Base-by-base conservation (phyloP, 805 yeast species). In the Blastobotrys attinorum region DNA sequence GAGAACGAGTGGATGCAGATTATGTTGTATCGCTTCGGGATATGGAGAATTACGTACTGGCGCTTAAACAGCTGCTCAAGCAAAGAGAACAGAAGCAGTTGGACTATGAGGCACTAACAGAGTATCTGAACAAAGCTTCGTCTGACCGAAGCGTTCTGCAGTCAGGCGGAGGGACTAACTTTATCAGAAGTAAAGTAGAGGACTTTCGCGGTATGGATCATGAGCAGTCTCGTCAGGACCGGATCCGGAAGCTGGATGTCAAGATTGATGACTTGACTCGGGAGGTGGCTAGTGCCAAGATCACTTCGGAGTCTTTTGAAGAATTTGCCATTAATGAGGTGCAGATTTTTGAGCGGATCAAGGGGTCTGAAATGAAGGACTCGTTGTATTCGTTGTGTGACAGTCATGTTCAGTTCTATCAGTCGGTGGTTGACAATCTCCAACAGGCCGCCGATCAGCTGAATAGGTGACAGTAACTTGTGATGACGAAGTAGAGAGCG, bases 21-120 rank as follows among this genome's bases (percentile, higher is more conserved):
- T 92, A 86, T 56, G 71, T 87, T 39, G 83, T 85, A 1, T 79
- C 94, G 10, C 65, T 92, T 51, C 82, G 84, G 52, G 97, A 92
- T 62, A 72, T 92, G 63, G 87, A 90, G 49, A 89, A 85, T 63
- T 92, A 83, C 54, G 75, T 82, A 37, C 68, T 66, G 40, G 76
- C 83, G 18, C 65, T 83, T 52, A 78, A 78, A 55, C 76, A 73
- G 48, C 66, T 90, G 46, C 75, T 92, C 43, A 88, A 83, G 57
- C 71, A 84, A 45, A 87, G 90, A 51, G 97, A 90, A 57, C 88
- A 87, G 58, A 89, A 89, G 61, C 89, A 85, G 54, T 75, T 90
- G 22, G 98, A 90, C 60, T 81, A 82, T 56, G 97, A 92, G 58
- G 94, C 84, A 41, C 68, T 90, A 36, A 75, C 77, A 32, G 94